Evolutionary conservation across 2,329 filamentous ascomycete genomes (phyloP).

Genomic region (Arthrobotrys sinensis): DNA sequence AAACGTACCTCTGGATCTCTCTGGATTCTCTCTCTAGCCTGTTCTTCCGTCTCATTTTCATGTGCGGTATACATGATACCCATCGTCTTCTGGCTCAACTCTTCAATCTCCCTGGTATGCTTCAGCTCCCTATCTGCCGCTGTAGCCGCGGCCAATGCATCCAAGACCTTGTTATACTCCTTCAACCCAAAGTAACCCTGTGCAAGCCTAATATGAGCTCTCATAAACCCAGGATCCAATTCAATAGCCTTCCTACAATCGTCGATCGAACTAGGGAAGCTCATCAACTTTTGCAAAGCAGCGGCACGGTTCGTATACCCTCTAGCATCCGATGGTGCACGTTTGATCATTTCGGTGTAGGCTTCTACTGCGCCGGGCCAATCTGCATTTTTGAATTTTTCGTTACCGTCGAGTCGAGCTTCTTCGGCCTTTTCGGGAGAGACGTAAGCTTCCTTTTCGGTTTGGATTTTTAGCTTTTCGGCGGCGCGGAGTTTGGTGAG

Average conservation of each 20-base stretch:
- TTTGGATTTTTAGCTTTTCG: constrained; percentile 86
- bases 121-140: constrained; percentile 83
- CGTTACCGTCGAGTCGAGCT: constrained; percentile 92
- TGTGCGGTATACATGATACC: constrained; percentile 89
- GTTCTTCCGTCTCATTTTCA: constrained; percentile 94
- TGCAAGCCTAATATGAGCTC: constrained; percentile 95
- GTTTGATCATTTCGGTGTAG: constrained; percentile 97
- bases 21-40: constrained; percentile 91
- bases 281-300: constrained; percentile 95
- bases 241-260: constrained; percentile 94
- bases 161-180: constrained; percentile 95
- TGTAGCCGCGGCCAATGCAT: constrained; percentile 85
- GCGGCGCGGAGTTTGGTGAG: constrained; percentile 91
- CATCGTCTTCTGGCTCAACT: constrained; percentile 93
- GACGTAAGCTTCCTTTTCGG: constrained; percentile 84
- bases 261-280: constrained; percentile 91
- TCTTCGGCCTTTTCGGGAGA: constrained; percentile 94
- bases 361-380: constrained; percentile 95
- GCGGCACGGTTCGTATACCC: constrained; percentile 98
- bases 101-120: constrained; percentile 91
- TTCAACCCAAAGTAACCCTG: constrained; percentile 98
- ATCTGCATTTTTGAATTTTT: constrained; percentile 96
- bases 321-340: constrained; percentile 89
- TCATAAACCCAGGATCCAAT: constrained; percentile 91
- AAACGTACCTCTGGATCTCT: constrained; percentile 85